Evolutionary conservation across 2,329 filamentous ascomycete genomes (phyloP).

Genomic region (Fusarium subglutinans): DNA sequence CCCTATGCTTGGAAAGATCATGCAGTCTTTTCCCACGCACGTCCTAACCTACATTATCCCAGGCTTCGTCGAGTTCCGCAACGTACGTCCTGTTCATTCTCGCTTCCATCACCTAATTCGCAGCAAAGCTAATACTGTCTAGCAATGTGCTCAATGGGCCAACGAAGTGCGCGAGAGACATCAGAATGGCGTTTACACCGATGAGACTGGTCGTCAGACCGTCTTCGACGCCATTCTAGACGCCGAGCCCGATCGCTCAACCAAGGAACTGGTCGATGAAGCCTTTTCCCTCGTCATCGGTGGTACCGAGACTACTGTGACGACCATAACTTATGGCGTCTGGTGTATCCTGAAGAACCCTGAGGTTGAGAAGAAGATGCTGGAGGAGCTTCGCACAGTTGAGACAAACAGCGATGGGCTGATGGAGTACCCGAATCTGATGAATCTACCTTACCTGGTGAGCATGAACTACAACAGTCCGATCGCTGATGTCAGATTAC

Average conservation of each 20-base stretch:
- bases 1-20: neutral
- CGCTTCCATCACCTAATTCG: fast-evolving
- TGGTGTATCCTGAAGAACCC: neutral
- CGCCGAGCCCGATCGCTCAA: neutral
- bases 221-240: neutral
- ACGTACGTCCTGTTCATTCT: neutral
- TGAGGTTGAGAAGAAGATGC: neutral
- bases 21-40: neutral
- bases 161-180: neutral
- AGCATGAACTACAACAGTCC: neutral
- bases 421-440: neutral
- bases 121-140: neutral
- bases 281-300: neutral
- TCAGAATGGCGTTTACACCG: neutral
- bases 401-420: neutral
- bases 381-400: neutral
- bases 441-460: neutral
- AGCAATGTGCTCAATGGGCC: neutral
- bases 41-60: neutral
- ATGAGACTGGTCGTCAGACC: neutral
- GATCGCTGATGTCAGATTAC: neutral
- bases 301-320: neutral
- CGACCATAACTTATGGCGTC: neutral
- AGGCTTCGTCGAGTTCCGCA: neutral
- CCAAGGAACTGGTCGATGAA: neutral